A percentile compares a stretch with the other conserved stretches of the same genome.
phyloP scores from a whole-genome alignment of 2,329 filamentous ascomycete genomes.

The Delphinella strobiligena region DNA sequence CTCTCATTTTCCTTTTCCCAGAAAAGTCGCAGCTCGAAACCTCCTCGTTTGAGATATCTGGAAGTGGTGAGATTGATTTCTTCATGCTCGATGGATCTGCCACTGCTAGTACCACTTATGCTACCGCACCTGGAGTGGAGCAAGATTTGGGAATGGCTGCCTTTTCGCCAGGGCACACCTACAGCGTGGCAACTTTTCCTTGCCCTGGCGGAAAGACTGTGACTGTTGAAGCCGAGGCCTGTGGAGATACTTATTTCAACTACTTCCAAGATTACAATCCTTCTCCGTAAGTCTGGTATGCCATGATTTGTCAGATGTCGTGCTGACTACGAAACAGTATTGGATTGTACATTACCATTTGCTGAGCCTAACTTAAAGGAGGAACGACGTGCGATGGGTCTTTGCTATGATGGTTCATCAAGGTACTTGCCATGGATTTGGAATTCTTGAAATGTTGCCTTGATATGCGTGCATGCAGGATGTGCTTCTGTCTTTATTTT shows the following conservation, averaged over 20 bases:
- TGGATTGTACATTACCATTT: slow-evolving; percentile 20
- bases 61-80: slow-evolving; percentile 42
- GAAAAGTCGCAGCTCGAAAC: slow-evolving; percentile 44
- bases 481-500: too few relatives aligned
- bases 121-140: slow-evolving; percentile 36
- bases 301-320: not conserved
- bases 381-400: too few relatives aligned
- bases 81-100: slow-evolving; percentile 26
- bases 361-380: too few relatives aligned
- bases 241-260: slow-evolving; percentile 39
- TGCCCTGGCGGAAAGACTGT: slow-evolving; percentile 44
- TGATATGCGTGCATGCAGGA: too few relatives aligned
- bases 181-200: slow-evolving; percentile 39
- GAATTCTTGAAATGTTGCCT: too few relatives aligned
- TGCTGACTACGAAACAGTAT: slow-evolving; percentile 9
- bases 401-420: too few relatives aligned
- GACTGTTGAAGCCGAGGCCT: slow-evolving; percentile 39
- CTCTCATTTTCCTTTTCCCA: slow-evolving; percentile 55
- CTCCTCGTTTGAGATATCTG: slow-evolving; percentile 43
- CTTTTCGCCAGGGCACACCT: slow-evolving; percentile 39
- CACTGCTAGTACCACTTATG: slow-evolving; percentile 39
- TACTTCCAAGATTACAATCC: slow-evolving; percentile 56
- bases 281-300: slow-evolving; percentile 17
- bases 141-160: slow-evolving; percentile 31
- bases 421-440: too few relatives aligned